Base-by-base conservation (phyloP, 306 rosid species). In the Spatholobus suberectus region DNA sequence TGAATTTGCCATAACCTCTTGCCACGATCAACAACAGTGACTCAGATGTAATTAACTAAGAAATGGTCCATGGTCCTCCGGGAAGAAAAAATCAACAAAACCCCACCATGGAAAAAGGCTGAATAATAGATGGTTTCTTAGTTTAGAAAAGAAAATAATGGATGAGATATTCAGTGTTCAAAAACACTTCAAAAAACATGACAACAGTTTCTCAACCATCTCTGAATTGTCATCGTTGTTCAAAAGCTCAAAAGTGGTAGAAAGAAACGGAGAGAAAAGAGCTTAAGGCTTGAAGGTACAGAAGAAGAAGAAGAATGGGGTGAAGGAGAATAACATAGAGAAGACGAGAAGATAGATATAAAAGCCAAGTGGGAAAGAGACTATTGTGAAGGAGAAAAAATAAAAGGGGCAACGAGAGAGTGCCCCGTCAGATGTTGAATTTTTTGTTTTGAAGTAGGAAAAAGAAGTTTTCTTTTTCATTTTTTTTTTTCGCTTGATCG, bases 361-460 rank as follows among this genome's bases (percentile, higher is more conserved):
- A 75, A 85, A 70, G 76, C 17, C 69, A 54, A 35, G 77, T 65
- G 76, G 63, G 83, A 75, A 79, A 54, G 73, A 57, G 87, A 82
- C 81, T 66, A 35, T 59, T 73, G 29, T 17, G 65, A 43, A 81
- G 85, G 85, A 51, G 61, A 66, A 79, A 78, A 47, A 73, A 68
- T 20, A 77, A 67, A 46, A 57, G 65, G 68, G 34, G 68, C 81
- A 82, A 82, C 35, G 51, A 70, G 6, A 47, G 1, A 69, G 14
- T 51, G 88, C 82, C 92, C 85, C 90, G 80, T 92, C 84, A 75
- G 87, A 81, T 9, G 47, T 78, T 49, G 41, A 49, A 23, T 61
- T 86, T 61, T 86, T 54, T 78, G 75, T 70, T 65, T 57, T 59
- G 24, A 23, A 27, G 12, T 65, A 54, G 54, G 35, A n/a, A 52